Conservation (phyloP, 345 rosid species). For the Citrus unshiu region DNA sequence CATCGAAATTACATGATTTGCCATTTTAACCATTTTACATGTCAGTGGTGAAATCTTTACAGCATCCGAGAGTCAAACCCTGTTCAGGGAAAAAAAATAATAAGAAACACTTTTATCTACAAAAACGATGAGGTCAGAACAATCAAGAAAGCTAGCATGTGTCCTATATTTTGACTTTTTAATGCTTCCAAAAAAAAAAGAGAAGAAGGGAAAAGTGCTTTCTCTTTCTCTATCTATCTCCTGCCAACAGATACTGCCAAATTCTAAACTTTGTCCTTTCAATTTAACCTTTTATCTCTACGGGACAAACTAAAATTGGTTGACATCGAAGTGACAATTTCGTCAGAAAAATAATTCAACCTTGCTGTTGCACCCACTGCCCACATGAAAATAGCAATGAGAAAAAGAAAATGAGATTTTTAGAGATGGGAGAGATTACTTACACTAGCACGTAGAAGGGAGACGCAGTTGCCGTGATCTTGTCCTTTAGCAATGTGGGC, state of each 20-base stretch:
- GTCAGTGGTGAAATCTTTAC: background rate
- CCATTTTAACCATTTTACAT: constrained; percentile 10
- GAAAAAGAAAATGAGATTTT: background rate
- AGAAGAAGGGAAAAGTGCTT: no score
- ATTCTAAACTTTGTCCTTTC: constrained; percentile 28
- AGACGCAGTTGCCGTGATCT: constrained; percentile 91
- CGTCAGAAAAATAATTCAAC: background rate
- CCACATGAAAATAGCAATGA: background rate
- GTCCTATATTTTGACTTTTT: constrained; percentile 61
- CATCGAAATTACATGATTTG: constrained; percentile 4
- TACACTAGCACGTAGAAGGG: constrained; percentile 89
- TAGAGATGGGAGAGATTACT: constrained; percentile 28
- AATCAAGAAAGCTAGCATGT: constrained; percentile 37
- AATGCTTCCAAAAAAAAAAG: background rate
- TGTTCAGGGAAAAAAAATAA: background rate
- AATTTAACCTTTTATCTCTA: constrained; percentile 25
- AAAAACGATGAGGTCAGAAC: background rate
- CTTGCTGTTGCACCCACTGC: no score
- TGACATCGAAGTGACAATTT: background rate
- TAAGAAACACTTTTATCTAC: background rate
- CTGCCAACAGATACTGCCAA: constrained; percentile 35
- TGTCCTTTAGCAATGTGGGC: constrained; percentile 95
- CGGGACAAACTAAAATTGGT: constrained; percentile 23
- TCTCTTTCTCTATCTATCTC: constrained; percentile 17
- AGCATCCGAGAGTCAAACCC: background rate